Evolutionary conservation across 2,329 filamentous ascomycete species (phyloP).

Genomic region (Ramichloridium luteum): DNA sequence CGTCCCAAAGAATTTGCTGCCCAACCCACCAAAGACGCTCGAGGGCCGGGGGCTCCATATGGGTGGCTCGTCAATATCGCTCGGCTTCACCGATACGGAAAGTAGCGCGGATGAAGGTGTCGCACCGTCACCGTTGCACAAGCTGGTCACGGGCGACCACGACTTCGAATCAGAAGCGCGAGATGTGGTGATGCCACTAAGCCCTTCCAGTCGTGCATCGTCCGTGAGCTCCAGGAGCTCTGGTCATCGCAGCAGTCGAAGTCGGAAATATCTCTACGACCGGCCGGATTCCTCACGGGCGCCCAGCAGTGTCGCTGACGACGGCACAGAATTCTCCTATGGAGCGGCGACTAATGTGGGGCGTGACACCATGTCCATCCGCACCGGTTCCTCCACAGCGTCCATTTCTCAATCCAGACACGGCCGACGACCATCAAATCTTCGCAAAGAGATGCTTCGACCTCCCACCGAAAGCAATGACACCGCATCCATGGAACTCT

Average conservation of each 20-base stretch:
- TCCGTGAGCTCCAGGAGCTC: conserved; percentile 50
- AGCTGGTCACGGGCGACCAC: conserved; percentile 29
- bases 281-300: conserved; percentile 28
- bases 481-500: conserved; percentile 55
- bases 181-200: conserved; percentile 53
- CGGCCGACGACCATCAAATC: conserved; percentile 44
- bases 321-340: conserved; percentile 29
- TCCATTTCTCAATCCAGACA: conserved; percentile 24
- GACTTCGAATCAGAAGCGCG: conserved; percentile 32
- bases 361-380: conserved; percentile 30
- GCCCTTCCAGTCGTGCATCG: conserved; percentile 54
- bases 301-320: conserved; percentile 21
- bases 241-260: conserved; percentile 29
- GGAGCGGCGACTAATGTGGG: conserved; percentile 18
- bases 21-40: conserved; percentile 70
- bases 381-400: conserved; percentile 40
- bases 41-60: conserved; percentile 40
- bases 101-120: conserved; percentile 58
- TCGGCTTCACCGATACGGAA: conserved; percentile 41
- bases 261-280: conserved; percentile 35
- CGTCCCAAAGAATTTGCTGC: conserved; percentile 62
- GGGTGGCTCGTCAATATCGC: conserved; percentile 14
- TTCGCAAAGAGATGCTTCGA: conserved; percentile 67
- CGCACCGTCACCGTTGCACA: conserved; percentile 57
- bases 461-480: conserved; percentile 60